Percentiles rank a stretch among this genome's conserved stretches.
Evolutionary conservation across 2,329 filamentous ascomycete genomes (phyloP).

Genomic region (Byssothecium circinans): DNA sequence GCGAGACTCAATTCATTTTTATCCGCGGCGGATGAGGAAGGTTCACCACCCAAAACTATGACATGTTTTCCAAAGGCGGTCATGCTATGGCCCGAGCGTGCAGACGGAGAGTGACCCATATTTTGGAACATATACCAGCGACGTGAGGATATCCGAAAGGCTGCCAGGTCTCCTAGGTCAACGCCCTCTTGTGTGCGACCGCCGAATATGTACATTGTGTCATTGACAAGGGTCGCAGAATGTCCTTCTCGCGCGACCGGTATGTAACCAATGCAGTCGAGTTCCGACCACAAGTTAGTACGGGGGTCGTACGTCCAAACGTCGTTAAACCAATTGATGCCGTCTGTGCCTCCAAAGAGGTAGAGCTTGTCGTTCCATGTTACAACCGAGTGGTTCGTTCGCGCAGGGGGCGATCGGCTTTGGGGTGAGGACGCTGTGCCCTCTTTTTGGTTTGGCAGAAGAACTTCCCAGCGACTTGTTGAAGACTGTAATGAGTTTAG

Average conservation of each 20-base stretch:
- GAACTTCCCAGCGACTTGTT: constrained; percentile 89
- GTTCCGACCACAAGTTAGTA: constrained; percentile 78
- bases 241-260: constrained; percentile 92
- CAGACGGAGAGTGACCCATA: constrained; percentile 94
- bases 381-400: constrained; percentile 92
- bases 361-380: constrained; percentile 93
- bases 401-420: constrained; percentile 66
- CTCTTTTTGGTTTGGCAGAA: constrained; percentile 71
- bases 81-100: constrained; percentile 96
- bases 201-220: constrained; percentile 99
- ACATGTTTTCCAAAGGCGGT: constrained; percentile 91
- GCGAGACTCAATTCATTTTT: constrained; percentile 83
- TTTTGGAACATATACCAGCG: constrained; percentile 99
- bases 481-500: constrained; percentile 91
- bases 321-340: constrained; percentile 96
- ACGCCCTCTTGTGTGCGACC: constrained; percentile 91
- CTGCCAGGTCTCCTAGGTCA: constrained; percentile 90
- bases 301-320: constrained; percentile 94
- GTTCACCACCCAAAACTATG: constrained; percentile 90
- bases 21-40: constrained; percentile 80
- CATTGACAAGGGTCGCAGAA: constrained; percentile 87
- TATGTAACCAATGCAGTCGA: constrained; percentile 98
- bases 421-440: constrained; percentile 39
- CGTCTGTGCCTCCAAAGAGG: constrained; percentile 96
- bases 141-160: constrained; percentile 77